Base-by-base conservation (phyloP, 2,329 filamentous ascomycete species). In the Lachnum nothofagi region DNA sequence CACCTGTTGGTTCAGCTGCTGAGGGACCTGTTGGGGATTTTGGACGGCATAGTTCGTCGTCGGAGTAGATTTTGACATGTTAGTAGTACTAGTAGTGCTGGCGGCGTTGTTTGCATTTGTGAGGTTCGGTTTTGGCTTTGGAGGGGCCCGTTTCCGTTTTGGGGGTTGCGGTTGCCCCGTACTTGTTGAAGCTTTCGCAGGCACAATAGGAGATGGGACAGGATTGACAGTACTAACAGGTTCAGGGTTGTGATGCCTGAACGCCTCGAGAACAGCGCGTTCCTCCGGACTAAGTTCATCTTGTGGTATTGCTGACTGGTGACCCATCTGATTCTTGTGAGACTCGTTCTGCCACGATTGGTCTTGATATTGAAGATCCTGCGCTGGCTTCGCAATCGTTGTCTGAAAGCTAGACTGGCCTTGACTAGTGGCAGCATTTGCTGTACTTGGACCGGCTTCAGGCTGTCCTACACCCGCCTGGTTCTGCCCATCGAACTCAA, bases 281-380 rank as follows among this genome's bases (percentile, higher is more conserved):
- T 66, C 64, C 44, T 65, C 64, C 3, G 61, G 58, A 38, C 60
- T 63, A n/a, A 65, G 48, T 24, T 60, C 60, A 40, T 64, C 59
- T n/a, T 42, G 54, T 23, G 41, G 44, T 16, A 33, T 43, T 37
- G 8, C 39, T 37, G 44, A 19, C 10, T 44, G 35, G 31, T 49
- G 47, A 39, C 37, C 42, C 23, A 45, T 16, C 20, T 51, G 47
- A 22, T 46, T 49, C 27, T 54, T 49, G 20, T 52, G 51, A 7
- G 49, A 19, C 37, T 56, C 55, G 22, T 46, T 48, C 43, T 58
- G 55, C 61, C 57, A 61, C 38, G 58, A 48, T 35, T 60, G 57
- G 22, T 53, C 51, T 3, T 57, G 34, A 40, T 60, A 63, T 24
- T 55, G 45, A 20, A 54, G 40, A 34, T 31, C 27, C 19, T 56